phyloP scores from a whole-genome alignment of 257 asterid genomes.

The Salvia hispanica region DNA sequence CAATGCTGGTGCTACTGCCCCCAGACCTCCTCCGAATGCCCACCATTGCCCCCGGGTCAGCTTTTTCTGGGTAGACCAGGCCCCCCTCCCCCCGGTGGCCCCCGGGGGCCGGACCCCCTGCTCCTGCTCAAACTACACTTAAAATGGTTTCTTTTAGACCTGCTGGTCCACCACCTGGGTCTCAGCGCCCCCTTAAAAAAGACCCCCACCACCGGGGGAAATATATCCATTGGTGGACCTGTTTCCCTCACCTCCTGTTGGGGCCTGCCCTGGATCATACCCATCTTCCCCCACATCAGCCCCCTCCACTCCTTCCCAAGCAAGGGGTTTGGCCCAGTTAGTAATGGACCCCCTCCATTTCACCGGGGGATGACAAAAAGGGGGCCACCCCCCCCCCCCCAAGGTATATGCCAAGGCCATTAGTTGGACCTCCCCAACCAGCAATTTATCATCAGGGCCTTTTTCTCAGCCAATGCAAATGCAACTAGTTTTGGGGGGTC shows the following conservation, averaged over 20 bases:
- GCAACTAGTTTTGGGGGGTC: conserved; percentile 78
- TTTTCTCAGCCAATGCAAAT: conserved; percentile 56
- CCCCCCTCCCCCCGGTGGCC: conserved; percentile 74
- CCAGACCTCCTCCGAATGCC: conserved; percentile 54
- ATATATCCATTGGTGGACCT: conserved; percentile 51
- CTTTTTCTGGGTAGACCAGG: conserved; percentile 79
- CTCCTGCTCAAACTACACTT: conserved; percentile 55
- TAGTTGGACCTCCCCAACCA: conserved; percentile 62
- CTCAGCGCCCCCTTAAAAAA: conserved; percentile 77
- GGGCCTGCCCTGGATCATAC: conserved; percentile 66
- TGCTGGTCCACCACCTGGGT: conserved; percentile 55
- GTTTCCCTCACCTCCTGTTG: conserved; percentile 43
- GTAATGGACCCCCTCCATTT: conserved; percentile 72
- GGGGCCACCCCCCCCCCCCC: conserved; percentile 67
- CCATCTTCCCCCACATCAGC: conserved; percentile 55
- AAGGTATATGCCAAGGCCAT: conserved; percentile 59
- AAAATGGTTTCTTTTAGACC: conserved; percentile 56
- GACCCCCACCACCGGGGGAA: conserved; percentile 79
- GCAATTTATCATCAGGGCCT: conserved; percentile 46
- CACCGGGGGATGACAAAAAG: conserved; percentile 49
- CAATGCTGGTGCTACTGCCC: conserved; percentile 46
- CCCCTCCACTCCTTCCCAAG: conserved; percentile 48
- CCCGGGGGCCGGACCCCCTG: conserved; percentile 66
- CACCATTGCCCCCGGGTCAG: conserved; percentile 80
- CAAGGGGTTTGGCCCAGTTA: conserved; percentile 42